A percentile compares a stretch with the other conserved stretches of the same genome.
Evolutionary conservation across 139 green algal species (phyloP).

Genomic region (Yamagishiella unicocca): DNA sequence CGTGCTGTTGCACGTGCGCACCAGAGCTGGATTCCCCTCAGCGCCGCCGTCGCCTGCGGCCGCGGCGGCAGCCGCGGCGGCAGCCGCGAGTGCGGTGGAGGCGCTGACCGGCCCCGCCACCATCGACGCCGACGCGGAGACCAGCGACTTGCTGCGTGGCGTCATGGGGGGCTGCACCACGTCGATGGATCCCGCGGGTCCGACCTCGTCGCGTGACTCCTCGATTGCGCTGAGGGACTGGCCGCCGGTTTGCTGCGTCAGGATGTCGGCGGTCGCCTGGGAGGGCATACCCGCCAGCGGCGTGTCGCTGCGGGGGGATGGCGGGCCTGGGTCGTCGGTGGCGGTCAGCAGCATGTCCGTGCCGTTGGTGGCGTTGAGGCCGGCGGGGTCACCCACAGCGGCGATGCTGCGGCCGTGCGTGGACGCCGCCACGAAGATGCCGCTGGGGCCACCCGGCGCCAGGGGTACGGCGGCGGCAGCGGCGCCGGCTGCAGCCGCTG

Average conservation of each 20-base stretch:
- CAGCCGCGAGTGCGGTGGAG: too few relatives aligned
- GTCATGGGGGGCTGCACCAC: neutral
- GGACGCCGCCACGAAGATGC: neutral
- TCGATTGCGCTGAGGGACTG: conserved; percentile 36
- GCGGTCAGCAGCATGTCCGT: neutral
- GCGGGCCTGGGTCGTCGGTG: conserved; percentile 11
- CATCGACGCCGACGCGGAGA: neutral
- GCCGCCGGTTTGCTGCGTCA: neutral
- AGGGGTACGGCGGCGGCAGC: neutral
- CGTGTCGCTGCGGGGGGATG: conserved; percentile 30
- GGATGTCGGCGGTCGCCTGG: neutral
- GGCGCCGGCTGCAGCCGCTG: conserved; percentile 13
- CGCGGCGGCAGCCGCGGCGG: neutral
- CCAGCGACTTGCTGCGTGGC: conserved; percentile 15
- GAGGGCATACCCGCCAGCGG: neutral
- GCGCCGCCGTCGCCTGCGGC: neutral
- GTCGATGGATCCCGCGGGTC: neutral
- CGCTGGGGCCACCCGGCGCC: neutral
- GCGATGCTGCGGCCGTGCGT: neutral
- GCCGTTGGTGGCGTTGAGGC: conserved; percentile 25
- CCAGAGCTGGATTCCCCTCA: neutral
- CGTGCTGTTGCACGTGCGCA: conserved; percentile 10
- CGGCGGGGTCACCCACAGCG: neutral
- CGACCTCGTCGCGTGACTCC: neutral
- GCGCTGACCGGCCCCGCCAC: neutral